A percentile compares a stretch with the other conserved stretches of the same genome.
Evolutionary conservation across 257 asterid genomes (phyloP).

Genomic region (Fraxinus americana): DNA sequence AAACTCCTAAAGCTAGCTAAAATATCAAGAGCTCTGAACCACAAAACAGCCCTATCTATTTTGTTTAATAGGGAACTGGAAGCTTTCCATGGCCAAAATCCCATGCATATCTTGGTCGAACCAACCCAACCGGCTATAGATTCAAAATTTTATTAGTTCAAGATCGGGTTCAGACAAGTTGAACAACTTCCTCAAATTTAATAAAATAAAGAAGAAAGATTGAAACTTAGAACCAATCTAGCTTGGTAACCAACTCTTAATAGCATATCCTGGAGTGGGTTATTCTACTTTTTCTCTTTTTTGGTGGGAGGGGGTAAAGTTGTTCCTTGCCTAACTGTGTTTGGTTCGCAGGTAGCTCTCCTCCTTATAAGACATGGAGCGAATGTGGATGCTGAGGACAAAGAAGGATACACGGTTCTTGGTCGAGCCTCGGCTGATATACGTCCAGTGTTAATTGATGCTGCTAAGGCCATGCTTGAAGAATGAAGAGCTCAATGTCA

Average conservation of each 20-base stretch:
- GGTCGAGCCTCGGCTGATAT: conserved; percentile 74
- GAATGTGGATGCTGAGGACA: conserved; percentile 77
- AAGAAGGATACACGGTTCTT: conserved; percentile 92
- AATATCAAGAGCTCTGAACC: not conserved
- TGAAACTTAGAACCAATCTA: not conserved
- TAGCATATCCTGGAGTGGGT: not conserved
- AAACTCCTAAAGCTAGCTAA: too few species aligned
- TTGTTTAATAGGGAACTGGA: not conserved
- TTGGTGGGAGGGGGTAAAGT: not conserved
- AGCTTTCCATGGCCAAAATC: not conserved
- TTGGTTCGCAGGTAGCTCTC: conserved; percentile 72
- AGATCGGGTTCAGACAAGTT: not conserved
- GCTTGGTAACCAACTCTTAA: not conserved
- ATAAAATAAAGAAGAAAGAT: not conserved
- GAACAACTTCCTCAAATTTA: not conserved
- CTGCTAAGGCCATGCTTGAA: conserved; percentile 90
- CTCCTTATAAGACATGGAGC: conserved; percentile 96
- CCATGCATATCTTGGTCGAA: not conserved
- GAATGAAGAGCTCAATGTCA: conserved; percentile 38
- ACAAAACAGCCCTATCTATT: not conserved
- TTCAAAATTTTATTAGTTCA: not conserved
- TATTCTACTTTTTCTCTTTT: not conserved
- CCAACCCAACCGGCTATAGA: not conserved
- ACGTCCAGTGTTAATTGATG: conserved; percentile 70
- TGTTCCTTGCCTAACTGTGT: not conserved